phyloP scores from a whole-genome alignment of 495 filamentous ascomycete genomes.

The Penicillium diatomitis region DNA sequence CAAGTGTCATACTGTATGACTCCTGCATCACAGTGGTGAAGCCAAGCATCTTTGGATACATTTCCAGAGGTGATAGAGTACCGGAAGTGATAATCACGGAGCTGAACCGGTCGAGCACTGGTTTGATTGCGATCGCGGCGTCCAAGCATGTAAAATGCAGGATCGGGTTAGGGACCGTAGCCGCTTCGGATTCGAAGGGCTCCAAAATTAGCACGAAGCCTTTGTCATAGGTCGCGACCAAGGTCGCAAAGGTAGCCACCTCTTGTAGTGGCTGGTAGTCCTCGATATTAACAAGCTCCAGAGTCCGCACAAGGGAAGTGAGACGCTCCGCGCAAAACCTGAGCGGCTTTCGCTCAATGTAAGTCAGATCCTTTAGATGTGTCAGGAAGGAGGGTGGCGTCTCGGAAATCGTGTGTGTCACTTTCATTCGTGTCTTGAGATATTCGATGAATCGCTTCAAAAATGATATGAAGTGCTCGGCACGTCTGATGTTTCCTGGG shows the following conservation, averaged over 20 bases:
- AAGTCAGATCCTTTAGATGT: constrained; percentile 90
- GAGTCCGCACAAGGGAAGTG: constrained; percentile 87
- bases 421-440: constrained; percentile 97
- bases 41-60: constrained; percentile 98
- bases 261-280: constrained; percentile 96
- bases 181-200: constrained; percentile 90
- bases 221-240: constrained; percentile 95
- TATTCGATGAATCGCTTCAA: constrained; percentile 96
- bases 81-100: constrained; percentile 99
- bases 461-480: constrained; percentile 94
- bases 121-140: constrained; percentile 96
- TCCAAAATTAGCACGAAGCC: constrained; percentile 95
- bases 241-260: constrained; percentile 96
- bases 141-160: constrained; percentile 96
- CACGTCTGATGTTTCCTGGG: constrained; percentile 90
- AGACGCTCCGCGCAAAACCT: constrained; percentile 91
- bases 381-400: constrained; percentile 89
- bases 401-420: constrained; percentile 92
- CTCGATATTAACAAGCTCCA: constrained; percentile 95
- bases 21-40: constrained; percentile 89
- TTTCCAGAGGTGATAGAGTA: constrained; percentile 92
- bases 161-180: constrained; percentile 90
- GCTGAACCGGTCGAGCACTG: constrained; percentile 92
- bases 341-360: constrained; percentile 95
- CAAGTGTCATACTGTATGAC: constrained; percentile 95